Base-by-base conservation (phyloP, 2,329 filamentous ascomycete genomes). In the Cytospora chrysosperma region DNA sequence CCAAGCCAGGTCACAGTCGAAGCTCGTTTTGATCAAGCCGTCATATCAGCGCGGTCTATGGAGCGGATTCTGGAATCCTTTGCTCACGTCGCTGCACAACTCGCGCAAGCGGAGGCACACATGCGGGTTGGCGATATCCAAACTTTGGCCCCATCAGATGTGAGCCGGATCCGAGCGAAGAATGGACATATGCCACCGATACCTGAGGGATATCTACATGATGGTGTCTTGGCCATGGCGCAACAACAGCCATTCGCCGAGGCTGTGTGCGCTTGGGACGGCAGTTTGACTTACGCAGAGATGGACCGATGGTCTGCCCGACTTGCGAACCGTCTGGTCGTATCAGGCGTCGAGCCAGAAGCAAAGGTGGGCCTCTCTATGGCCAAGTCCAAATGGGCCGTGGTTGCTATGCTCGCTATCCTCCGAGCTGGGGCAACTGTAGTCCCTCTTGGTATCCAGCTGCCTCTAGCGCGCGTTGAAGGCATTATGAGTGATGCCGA, bases 391-490 rank as follows among this genome's bases (percentile, higher is more conserved):
- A 68, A 67, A 30, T 76, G 71, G 70, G 67, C 69, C 0, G 62
- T 70, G 10, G 67, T 76, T 2, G 70, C 73, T 4, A 71, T 74
- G 65, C 58, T 77, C 9, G 73, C 67, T 2, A 70, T 76, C 4
- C 61, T 77, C 21, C 75, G 74, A 58, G 70, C 75, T 50, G 75
- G 74, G 4, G 73, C 68, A 1, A 69, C 69, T 2, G 71, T 72
- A 50, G 67, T 68, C 27, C 72, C 75, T 0, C 60, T 79, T 4
- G 77, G 78, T 56, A 72, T 75, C n/a, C 71, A 72, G 59, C 66
- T 76, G 8, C 76, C 77, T 0, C 63, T 72, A 4, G 71, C 72
- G 13, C 73, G 78, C 8, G 69, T 79, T 19, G 70, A 72, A 6
- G 72, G 72, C 47, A 75, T 78, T 34, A 68, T 73, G 7, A 55